These are phyloP conservation scores for Colletotrichum sp. DNA, from an alignment of 2,329 filamentous ascomycete species.

Conservation along the genomic window DNA sequence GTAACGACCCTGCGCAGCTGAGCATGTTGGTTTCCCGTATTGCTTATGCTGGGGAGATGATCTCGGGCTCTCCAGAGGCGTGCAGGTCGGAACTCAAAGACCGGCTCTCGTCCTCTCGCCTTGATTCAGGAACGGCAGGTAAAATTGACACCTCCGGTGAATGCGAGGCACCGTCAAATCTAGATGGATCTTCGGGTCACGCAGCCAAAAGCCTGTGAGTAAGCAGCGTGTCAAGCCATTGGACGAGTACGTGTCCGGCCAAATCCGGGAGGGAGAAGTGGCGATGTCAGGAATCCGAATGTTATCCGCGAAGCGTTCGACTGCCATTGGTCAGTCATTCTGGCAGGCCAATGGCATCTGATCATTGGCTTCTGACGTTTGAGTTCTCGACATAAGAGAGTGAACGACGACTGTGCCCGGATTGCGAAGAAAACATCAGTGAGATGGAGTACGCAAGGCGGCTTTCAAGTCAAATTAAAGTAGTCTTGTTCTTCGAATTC, in stretches of 20 bases:
- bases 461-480: background rate
- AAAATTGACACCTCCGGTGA: background rate
- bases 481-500: background rate
- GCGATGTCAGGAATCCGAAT: background rate
- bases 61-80: background rate
- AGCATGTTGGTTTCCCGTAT: background rate
- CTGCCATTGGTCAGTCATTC: background rate
- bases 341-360: rapidly evolving
- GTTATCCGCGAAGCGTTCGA: background rate
- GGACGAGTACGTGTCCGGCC: background rate
- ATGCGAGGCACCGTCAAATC: background rate
- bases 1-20: background rate
- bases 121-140: background rate
- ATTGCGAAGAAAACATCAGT: background rate
- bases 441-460: rapidly evolving
- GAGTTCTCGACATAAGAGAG: background rate
- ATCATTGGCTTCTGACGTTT: background rate
- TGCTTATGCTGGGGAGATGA: background rate
- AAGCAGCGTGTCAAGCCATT: background rate
- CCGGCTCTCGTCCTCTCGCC: background rate
- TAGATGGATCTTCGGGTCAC: background rate
- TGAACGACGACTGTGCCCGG: background rate
- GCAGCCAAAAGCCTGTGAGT: background rate
- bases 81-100: background rate
- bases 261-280: background rate